Conservation (phyloP, 306 rosid species). For the Parietaria judaica region DNA sequence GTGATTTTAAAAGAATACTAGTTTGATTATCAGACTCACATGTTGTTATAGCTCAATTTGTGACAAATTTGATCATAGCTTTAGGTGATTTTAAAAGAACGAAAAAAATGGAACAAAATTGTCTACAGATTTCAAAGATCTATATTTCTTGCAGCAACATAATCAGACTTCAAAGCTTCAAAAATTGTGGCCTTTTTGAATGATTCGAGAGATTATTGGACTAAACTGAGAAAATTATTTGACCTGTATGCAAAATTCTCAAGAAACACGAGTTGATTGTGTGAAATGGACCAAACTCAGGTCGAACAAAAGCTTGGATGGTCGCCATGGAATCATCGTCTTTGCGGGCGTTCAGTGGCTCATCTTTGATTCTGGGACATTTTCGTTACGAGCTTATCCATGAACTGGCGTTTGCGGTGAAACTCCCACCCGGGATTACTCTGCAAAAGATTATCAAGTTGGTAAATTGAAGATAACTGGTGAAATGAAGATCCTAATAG, state of each 20-base stretch:
- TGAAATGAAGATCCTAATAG: not conserved
- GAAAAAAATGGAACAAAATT: too few species aligned
- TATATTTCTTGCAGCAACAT: too few species aligned
- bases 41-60: too few species aligned
- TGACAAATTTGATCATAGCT: too few species aligned
- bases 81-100: too few species aligned
- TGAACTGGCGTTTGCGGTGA: conserved; percentile 78
- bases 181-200: not conserved
- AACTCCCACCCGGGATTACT: conserved; percentile 96
- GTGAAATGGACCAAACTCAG: not conserved
- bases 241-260: not conserved
- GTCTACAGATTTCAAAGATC: too few species aligned
- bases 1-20: too few species aligned
- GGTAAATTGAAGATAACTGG: not conserved
- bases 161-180: not conserved
- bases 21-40: too few species aligned
- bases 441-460: conserved; percentile 32
- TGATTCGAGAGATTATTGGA: not conserved
- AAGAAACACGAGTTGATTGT: not conserved
- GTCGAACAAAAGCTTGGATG: not conserved
- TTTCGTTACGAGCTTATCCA: conserved; percentile 67
- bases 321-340: not conserved
- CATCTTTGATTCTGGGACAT: conserved; percentile 62
- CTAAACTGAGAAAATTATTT: not conserved
- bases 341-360: not conserved